Percentiles rank a stretch among this genome's conserved stretches.
These are phyloP conservation scores for Ganoderma meredithae DNA, from an alignment of 1,284 basidiomycete genomes.

Conservation along the genomic window DNA sequence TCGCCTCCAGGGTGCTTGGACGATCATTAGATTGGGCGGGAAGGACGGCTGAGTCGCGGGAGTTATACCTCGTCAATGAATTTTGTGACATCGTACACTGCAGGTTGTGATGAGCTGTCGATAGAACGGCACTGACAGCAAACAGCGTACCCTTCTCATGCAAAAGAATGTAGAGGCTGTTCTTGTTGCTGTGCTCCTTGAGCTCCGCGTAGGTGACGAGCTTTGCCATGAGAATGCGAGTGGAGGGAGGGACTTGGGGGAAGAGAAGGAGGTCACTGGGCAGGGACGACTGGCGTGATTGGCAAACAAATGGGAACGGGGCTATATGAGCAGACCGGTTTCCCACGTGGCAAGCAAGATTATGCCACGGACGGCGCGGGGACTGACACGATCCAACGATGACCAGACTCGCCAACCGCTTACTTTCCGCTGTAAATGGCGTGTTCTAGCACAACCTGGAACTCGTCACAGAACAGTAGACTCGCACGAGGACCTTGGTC, in stretches of 20 bases:
- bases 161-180: constrained; percentile 82
- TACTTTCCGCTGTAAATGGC: constrained; percentile 1
- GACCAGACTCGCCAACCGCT: constrained; percentile 5
- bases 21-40: neutral
- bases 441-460: constrained; percentile 21
- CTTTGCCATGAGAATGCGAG: constrained; percentile 49
- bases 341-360: constrained; percentile 39
- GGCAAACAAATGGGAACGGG: constrained; percentile 28
- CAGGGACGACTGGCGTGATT: constrained; percentile 28
- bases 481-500: constrained; percentile 3
- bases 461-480: neutral
- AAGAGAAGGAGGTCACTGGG: constrained; percentile 24
- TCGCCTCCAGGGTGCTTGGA: constrained; percentile 94
- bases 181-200: constrained; percentile 75
- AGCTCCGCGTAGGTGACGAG: constrained; percentile 78
- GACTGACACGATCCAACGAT: constrained; percentile 8
- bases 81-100: constrained; percentile 94
- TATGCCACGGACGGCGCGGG: constrained; percentile 28
- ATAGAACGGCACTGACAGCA: constrained; percentile 41
- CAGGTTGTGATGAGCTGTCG: constrained; percentile 40
- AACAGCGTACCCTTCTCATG: constrained; percentile 75
- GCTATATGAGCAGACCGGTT: constrained; percentile 34
- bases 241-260: constrained; percentile 30
- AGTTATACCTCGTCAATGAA: constrained; percentile 92
- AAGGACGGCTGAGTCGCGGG: constrained; percentile 6